These are phyloP conservation scores for Zhuliangozyma blackwelliae DNA, from an alignment of 1,139 yeast genomes.

Conservation along the genomic window DNA sequence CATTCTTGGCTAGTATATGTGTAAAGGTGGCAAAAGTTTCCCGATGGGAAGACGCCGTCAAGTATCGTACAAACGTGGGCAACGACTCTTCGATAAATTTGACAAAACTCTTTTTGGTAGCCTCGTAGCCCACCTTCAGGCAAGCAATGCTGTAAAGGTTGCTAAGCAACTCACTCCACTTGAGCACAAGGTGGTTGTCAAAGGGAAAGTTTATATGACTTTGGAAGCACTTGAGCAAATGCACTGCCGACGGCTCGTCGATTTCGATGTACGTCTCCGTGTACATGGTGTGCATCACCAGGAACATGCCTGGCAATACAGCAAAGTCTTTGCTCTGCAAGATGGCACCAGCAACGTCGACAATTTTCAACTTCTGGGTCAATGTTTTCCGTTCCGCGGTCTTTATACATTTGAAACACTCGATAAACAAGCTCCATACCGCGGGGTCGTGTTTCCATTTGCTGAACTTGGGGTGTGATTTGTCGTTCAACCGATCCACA, in stretches of 20 bases:
- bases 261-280: constrained; percentile 26
- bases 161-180: constrained; percentile 21
- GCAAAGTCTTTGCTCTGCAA: constrained; percentile 8
- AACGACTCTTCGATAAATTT: constrained; percentile 21
- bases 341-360: constrained; percentile 15
- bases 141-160: constrained; percentile 24
- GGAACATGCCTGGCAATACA: constrained; percentile 14
- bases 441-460: constrained; percentile 37
- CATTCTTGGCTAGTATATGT: constrained; percentile 11
- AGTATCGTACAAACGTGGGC: constrained; percentile 11
- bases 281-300: constrained; percentile 14
- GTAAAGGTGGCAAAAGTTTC: constrained; percentile 3
- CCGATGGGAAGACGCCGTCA: constrained; percentile 1
- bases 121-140: constrained; percentile 20
- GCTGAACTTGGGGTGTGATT: constrained; percentile 22
- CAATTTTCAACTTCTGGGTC: constrained; percentile 28
- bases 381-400: constrained; percentile 21
- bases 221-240: constrained; percentile 10
- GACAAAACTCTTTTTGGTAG: constrained; percentile 27
- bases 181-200: neutral
- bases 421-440: constrained; percentile 47
- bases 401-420: constrained; percentile 32
- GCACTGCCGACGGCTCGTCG: constrained; percentile 24
- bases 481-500: constrained; percentile 60
- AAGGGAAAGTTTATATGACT: constrained; percentile 1